Percentiles rank a stretch among this genome's conserved stretches.
Evolutionary conservation across 2,329 filamentous ascomycete species (phyloP).

Genomic region (Venturia oleaginea): DNA sequence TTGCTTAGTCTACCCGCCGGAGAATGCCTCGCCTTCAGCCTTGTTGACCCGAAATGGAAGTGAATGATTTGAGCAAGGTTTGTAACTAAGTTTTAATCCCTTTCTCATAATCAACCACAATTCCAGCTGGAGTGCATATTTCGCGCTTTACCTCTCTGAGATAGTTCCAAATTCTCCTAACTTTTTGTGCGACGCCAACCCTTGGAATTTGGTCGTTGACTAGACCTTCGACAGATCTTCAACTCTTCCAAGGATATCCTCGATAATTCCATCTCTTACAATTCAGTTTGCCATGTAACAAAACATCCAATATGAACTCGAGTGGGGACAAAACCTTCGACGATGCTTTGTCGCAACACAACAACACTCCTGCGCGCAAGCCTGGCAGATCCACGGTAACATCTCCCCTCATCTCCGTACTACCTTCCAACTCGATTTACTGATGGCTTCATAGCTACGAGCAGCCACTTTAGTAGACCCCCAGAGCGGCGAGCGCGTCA

Average conservation of each 20-base stretch:
- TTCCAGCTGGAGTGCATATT: neutral
- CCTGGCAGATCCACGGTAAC: neutral
- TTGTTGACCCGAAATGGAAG: too few relatives aligned
- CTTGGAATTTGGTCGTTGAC: neutral
- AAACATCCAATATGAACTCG: neutral
- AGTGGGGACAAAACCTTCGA: constrained; percentile 5
- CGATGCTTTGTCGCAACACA: neutral
- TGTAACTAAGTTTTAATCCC: too few relatives aligned
- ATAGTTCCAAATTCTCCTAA: neutral
- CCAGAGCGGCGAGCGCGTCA: constrained; percentile 73
- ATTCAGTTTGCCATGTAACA: neutral
- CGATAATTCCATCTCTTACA: neutral
- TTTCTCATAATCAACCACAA: too few relatives aligned
- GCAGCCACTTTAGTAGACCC: constrained; percentile 85
- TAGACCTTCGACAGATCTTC: neutral
- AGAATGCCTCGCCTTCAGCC: too few relatives aligned
- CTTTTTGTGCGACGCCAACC: neutral
- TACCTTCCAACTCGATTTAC: neutral
- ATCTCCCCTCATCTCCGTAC: neutral
- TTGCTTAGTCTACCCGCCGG: too few relatives aligned
- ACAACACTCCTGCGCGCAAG: neutral
- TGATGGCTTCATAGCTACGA: constrained; percentile 46
- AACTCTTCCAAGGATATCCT: neutral
- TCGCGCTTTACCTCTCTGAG: neutral
- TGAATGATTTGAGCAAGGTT: too few relatives aligned